These are phyloP conservation scores for Trichosporon coremiiforme DNA, from an alignment of 1,284 basidiomycete species.

Conservation along the genomic window DNA sequence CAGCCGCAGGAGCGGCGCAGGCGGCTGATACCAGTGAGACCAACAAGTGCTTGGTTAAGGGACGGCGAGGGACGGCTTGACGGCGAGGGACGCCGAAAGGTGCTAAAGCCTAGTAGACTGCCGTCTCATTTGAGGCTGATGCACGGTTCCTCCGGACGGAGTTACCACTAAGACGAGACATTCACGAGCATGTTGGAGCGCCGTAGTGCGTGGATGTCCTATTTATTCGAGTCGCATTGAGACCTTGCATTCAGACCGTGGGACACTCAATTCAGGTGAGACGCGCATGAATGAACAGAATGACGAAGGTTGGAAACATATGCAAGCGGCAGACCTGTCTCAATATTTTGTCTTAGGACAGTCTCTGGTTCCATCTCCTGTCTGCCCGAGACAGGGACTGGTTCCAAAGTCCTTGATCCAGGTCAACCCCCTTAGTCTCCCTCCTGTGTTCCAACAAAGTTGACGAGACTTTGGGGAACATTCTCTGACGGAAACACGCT, in stretches of 20 bases:
- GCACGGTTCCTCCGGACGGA: background rate
- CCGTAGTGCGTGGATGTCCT: background rate
- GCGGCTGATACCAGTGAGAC: conserved; percentile 8
- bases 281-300: conserved; percentile 2
- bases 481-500: background rate
- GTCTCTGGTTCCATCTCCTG: background rate
- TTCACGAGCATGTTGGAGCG: background rate
- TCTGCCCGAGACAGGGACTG: conserved; percentile 4
- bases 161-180: background rate
- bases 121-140: background rate
- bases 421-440: background rate
- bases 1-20: background rate
- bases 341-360: background rate
- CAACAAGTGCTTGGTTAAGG: background rate
- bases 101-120: background rate
- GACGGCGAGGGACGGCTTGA: background rate
- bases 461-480: background rate
- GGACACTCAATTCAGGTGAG: background rate
- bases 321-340: background rate
- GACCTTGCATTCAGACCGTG: background rate
- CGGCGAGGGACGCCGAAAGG: background rate
- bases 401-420: background rate
- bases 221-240: background rate
- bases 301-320: background rate
- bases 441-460: background rate